Evolutionary conservation across 257 asterid genomes (phyloP), one percentile per base, ranked within the genome.

Genomic region (Gentiana dahurica): DNA sequence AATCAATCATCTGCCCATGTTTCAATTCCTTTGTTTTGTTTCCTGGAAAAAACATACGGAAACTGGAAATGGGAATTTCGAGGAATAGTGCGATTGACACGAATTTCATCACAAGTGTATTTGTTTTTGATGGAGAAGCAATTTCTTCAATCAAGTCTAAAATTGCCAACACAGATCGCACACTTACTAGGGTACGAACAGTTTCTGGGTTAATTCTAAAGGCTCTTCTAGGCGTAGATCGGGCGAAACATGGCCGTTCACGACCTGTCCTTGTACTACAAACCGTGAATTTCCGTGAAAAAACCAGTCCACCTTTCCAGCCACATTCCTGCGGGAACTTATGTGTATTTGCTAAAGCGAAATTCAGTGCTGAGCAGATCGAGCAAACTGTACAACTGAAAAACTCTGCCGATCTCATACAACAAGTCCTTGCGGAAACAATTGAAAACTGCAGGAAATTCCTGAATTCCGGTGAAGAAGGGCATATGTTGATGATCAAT

Each of bases 321-420:
- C 60, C 57, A 8, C 62, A 76, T 63, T 66, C 50, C 6, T 68
- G 70, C 3, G 78, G 83, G 4, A 62, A 64, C 38, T 65, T 70
- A 54, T 64, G 55, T 36, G 1, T 37, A 7, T 61, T 34, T 0
- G 47, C 41, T 38, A 37, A 8, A 34, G 55, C 61, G 13, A 6
- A 34, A 9, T 36, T 53, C 52, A 58, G 34, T 32, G 59, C 61
- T 10, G 56, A 64, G 8, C 35, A 64, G 36, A 44, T 3, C 8
- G 32, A 36, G 1, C 2, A 41, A 41, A 32, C 10, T 6, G 4
- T 53, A 36, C 62, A 24, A 13, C 15, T 62, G 3, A 11, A 67
- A 36, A 54, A 24, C 15, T 24, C 41, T 36, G 75, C 57, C 2
- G 4, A 57, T 24, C 8, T 56, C 13, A 34, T 65, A 1, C 51